Evolutionary conservation across 345 rosid genomes (phyloP).

Genomic region (Brassica juncea): DNA sequence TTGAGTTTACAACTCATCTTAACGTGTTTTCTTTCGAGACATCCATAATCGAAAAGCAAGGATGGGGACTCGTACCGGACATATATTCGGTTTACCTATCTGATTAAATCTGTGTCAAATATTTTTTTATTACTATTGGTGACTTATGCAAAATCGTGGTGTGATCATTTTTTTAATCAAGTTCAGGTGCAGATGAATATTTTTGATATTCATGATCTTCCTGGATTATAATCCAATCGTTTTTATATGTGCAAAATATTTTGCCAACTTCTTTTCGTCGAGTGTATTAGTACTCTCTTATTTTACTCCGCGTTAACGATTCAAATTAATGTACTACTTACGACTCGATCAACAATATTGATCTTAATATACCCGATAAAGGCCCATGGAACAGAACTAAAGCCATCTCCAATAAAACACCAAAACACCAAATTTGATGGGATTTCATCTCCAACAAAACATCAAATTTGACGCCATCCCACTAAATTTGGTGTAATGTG

Average conservation of each 20-base stretch:
- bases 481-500: no score
- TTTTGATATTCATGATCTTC: not conserved
- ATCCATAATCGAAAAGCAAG: not conserved
- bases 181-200: not conserved
- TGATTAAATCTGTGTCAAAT: not conserved
- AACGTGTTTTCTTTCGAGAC: not conserved
- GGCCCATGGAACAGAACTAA: constrained; percentile 2
- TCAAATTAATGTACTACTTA: not conserved
- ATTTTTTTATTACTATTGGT: not conserved
- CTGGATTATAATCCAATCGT: not conserved
- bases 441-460: no score
- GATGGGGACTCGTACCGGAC: constrained; percentile 6
- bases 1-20: constrained; percentile 4
- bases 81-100: constrained; percentile 14
- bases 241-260: not conserved
- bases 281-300: not conserved
- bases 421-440: no score
- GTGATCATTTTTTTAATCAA: not conserved
- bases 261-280: not conserved
- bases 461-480: no score
- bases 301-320: not conserved
- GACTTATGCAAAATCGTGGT: no score
- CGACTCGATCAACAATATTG: not conserved
- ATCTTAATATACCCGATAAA: not conserved
- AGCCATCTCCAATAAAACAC: no score